Conservation (phyloP, 352 stramenopile genomes). For the Globisporangium sylvaticum region DNA sequence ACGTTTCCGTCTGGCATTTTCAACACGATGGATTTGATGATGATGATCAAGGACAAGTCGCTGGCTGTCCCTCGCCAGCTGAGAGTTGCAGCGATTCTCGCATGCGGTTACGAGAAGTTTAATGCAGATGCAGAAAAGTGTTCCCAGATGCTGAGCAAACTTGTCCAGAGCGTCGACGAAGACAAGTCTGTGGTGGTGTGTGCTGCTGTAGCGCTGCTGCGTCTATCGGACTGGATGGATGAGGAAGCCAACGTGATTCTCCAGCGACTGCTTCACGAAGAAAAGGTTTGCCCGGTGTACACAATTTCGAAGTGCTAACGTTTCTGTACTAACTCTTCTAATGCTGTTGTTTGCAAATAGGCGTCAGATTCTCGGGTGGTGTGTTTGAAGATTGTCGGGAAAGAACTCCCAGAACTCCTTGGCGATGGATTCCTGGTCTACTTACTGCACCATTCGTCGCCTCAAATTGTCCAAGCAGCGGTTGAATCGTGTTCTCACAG, state of each 20-base stretch:
- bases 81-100: constrained; percentile 68
- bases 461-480: constrained; percentile 69
- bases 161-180: constrained; percentile 49
- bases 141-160: constrained; percentile 53
- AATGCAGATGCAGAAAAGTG: constrained; percentile 59
- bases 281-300: constrained; percentile 32
- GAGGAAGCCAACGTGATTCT: constrained; percentile 79
- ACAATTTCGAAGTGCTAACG: background rate
- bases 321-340: background rate
- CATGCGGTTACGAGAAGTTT: constrained; percentile 72
- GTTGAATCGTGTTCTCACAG: constrained; percentile 81
- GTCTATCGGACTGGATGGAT: constrained; percentile 83
- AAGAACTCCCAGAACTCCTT: constrained; percentile 75
- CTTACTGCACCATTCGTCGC: constrained; percentile 68
- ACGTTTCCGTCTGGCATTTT: constrained; percentile 61
- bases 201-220: constrained; percentile 66
- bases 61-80: constrained; percentile 50
- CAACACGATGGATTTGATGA: constrained; percentile 82
- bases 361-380: constrained; percentile 67
- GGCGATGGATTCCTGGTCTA: constrained; percentile 84
- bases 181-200: constrained; percentile 73
- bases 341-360: constrained; percentile 17
- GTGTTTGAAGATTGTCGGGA: constrained; percentile 78
- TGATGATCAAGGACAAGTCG: constrained; percentile 75
- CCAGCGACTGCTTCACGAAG: constrained; percentile 75